phyloP scores from a whole-genome alignment of 2,329 filamentous ascomycete species.

The Metarhizium humberi region DNA sequence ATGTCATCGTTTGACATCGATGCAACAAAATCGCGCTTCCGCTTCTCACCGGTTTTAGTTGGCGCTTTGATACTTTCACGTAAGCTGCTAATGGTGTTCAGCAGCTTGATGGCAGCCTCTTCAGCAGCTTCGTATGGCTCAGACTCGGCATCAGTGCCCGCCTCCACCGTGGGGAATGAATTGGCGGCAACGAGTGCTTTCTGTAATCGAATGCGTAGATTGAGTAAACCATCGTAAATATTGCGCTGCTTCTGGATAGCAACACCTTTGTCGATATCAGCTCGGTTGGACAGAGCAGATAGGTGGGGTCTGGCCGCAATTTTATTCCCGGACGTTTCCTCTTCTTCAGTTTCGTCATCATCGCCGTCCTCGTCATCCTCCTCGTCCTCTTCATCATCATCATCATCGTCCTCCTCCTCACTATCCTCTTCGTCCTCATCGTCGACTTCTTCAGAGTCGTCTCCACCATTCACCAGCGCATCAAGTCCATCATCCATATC shows the following conservation, averaged over 20 bases:
- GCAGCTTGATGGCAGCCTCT: constrained; percentile 73
- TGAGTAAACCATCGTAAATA: constrained; percentile 80
- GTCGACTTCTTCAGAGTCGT: constrained; percentile 24
- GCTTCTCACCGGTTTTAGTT: constrained; percentile 48
- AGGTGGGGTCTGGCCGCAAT: constrained; percentile 22
- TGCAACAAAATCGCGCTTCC: constrained; percentile 43
- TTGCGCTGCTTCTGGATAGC: constrained; percentile 81
- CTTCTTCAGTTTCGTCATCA: constrained; percentile 22
- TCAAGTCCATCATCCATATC: constrained; percentile 30
- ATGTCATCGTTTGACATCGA: constrained; percentile 55
- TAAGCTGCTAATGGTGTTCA: constrained; percentile 68
- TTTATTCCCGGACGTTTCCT: constrained; percentile 17
- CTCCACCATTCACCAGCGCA: constrained; percentile 21
- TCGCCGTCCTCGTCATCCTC: constrained; percentile 23
- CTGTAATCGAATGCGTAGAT: constrained; percentile 84
- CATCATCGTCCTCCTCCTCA: constrained; percentile 23
- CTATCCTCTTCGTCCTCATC: constrained; percentile 24
- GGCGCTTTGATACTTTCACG: constrained; percentile 49
- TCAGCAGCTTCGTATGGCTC: constrained; percentile 68
- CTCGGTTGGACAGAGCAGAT: constrained; percentile 20
- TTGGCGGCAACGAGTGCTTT: constrained; percentile 81
- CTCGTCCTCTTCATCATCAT: constrained; percentile 26
- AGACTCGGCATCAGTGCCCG: constrained; percentile 26
- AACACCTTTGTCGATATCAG: constrained; percentile 71
- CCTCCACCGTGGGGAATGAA: constrained; percentile 47